A percentile compares a stretch with the other conserved stretches of the same genome.
Conservation (phyloP, 2,329 filamentous ascomycete genomes). For the Fusarium sp. region DNA sequence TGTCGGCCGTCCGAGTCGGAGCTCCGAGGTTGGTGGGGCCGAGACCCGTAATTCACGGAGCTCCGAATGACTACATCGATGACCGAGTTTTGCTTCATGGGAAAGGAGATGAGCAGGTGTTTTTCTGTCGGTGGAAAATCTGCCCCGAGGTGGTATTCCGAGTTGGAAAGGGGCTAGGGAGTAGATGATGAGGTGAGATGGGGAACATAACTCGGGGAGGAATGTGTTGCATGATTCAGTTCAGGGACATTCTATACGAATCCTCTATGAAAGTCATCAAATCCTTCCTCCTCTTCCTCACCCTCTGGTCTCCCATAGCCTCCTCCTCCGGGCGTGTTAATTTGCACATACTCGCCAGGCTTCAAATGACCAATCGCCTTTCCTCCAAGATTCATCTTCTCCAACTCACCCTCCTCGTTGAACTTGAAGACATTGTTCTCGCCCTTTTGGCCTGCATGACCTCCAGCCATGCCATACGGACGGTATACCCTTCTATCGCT, state of each 20-base stretch:
- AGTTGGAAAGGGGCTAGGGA: neutral
- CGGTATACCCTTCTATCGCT: conserved; percentile 51
- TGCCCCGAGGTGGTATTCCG: neutral
- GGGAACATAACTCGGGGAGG: neutral
- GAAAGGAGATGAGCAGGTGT: neutral
- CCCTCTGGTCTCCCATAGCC: conserved; percentile 36
- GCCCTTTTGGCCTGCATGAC: conserved; percentile 43
- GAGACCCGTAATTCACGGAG: neutral
- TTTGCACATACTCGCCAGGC: conserved; percentile 51
- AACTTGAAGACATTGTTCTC: conserved; percentile 46
- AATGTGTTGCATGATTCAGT: neutral
- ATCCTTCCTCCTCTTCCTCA: neutral
- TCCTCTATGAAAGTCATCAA: conserved; percentile 19
- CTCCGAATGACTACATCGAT: neutral
- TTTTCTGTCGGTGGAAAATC: neutral
- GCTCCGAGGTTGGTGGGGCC: neutral
- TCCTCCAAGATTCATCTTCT: conserved; percentile 37
- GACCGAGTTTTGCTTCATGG: neutral
- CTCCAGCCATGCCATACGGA: conserved; percentile 52
- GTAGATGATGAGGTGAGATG: neutral
- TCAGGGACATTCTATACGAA: neutral
- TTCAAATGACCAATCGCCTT: conserved; percentile 49
- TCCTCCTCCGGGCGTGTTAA: conserved; percentile 53
- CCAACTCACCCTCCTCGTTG: conserved; percentile 44
- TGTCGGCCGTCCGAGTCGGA: neutral